Conservation (phyloP, 106 monocot species). For the Dioscorea dumetorum region DNA sequence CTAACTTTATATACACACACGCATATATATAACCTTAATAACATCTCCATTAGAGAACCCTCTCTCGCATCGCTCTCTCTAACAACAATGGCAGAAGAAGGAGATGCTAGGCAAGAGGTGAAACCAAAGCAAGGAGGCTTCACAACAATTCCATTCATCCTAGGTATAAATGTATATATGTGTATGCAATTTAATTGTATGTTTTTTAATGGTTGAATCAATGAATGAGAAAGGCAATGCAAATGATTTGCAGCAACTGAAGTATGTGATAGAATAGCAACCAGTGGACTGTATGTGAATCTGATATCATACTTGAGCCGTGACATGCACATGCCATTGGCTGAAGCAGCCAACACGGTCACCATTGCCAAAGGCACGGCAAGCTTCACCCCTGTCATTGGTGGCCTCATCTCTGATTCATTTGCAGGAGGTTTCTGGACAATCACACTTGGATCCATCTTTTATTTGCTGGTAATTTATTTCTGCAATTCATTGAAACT, state of each 20-base stretch:
- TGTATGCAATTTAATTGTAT: too few species aligned
- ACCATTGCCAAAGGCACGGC: constrained; percentile 55
- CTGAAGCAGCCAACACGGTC: constrained; percentile 62
- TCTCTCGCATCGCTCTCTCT: neutral
- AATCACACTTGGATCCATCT: constrained; percentile 40
- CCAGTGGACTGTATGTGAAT: constrained; percentile 48
- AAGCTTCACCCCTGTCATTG: constrained; percentile 45
- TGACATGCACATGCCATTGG: constrained; percentile 66
- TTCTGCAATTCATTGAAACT: too few species aligned
- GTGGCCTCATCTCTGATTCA: constrained; percentile 59
- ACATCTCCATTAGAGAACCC: too few species aligned
- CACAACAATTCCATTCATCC: constrained; percentile 57
- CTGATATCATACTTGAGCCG: constrained; percentile 61
- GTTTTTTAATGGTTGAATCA: too few species aligned
- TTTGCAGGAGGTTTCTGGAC: constrained; percentile 79
- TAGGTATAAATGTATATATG: constrained; percentile 9
- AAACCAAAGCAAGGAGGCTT: constrained; percentile 36
- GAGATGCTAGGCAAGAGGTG: constrained; percentile 14
- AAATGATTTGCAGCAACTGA: constrained; percentile 39
- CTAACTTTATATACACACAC: too few species aligned
- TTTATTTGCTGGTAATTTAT: constrained; percentile 43
- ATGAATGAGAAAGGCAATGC: too few species aligned
- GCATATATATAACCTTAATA: too few species aligned
- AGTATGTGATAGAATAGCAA: constrained; percentile 49
- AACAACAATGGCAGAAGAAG: constrained; percentile 19